These are phyloP conservation scores for Epichloe amarillans DNA, from an alignment of 2,329 filamentous ascomycete genomes.

Conservation along the genomic window DNA sequence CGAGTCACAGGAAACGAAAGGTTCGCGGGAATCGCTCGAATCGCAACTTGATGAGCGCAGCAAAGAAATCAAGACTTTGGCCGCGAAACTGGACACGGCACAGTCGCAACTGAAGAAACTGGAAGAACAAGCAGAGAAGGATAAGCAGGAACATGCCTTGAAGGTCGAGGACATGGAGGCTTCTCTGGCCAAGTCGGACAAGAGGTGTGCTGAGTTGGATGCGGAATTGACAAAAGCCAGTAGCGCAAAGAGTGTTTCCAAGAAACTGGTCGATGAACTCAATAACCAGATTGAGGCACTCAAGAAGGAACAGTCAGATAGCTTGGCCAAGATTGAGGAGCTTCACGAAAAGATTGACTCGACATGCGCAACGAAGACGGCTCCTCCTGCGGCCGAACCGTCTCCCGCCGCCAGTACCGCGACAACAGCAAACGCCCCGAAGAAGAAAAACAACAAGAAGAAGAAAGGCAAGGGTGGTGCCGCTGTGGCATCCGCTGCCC, in stretches of 20 bases:
- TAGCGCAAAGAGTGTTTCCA: conserved; percentile 27
- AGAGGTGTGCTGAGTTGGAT: conserved; percentile 26
- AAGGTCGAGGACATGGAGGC: conserved; percentile 23
- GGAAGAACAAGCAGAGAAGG: conserved; percentile 22
- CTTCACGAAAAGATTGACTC: conserved; percentile 31
- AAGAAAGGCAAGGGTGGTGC: conserved; percentile 73
- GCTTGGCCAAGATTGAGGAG: conserved; percentile 22
- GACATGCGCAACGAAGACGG: conserved; percentile 9
- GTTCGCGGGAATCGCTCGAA: conserved; percentile 32
- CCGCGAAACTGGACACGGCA: conserved; percentile 31
- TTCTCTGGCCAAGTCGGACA: conserved; percentile 21
- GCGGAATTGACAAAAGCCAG: conserved; percentile 25
- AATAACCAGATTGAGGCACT: conserved; percentile 23
- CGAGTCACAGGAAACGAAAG: conserved; percentile 28
- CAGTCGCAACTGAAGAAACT: conserved; percentile 32
- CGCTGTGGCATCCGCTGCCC: conserved; percentile 19
- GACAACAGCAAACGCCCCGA: conserved; percentile 13
- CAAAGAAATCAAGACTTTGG: conserved; percentile 35
- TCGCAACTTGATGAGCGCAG: conserved; percentile 35
- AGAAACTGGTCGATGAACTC: conserved; percentile 26
- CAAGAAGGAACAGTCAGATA: conserved; percentile 20
- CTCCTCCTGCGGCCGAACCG: conserved; percentile 12
- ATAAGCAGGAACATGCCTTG: conserved; percentile 18
- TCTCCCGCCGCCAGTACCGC: conserved; percentile 11
- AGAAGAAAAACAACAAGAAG: conserved; percentile 73